These are phyloP conservation scores for Epithele typhae DNA, from an alignment of 768 basidiomycete genomes.

Conservation along the genomic window DNA sequence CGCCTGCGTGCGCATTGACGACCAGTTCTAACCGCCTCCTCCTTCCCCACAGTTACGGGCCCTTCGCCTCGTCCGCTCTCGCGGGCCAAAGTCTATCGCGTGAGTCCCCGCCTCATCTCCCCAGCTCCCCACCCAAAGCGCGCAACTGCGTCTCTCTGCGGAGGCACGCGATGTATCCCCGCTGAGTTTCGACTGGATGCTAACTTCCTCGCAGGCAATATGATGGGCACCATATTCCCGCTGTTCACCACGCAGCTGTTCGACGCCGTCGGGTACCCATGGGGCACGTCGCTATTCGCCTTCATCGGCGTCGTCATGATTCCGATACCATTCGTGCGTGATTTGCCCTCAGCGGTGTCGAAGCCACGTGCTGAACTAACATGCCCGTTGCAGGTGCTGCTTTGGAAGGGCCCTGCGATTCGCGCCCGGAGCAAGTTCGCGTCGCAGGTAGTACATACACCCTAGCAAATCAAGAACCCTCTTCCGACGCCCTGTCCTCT, in stretches of 20 bases:
- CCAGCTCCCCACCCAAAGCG: too few species aligned
- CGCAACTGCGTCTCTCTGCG: too few species aligned
- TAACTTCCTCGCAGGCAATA: conserved; percentile 31
- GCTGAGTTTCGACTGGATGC: too few species aligned
- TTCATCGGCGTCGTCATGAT: conserved; percentile 39
- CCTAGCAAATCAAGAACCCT: too few species aligned
- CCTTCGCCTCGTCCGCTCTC: conserved; percentile 50
- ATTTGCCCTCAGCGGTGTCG: not conserved
- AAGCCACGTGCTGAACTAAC: not conserved
- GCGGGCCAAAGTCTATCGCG: conserved; percentile 49
- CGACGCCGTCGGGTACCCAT: conserved; percentile 40
- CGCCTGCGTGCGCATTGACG: not conserved
- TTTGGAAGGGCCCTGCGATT: conserved; percentile 22
- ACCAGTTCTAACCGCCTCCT: not conserved
- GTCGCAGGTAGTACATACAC: conserved; percentile 13
- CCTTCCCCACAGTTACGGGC: conserved; percentile 29
- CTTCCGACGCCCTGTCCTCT: too few species aligned
- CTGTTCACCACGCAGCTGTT: conserved; percentile 48
- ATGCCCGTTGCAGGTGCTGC: conserved; percentile 15
- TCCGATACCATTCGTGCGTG: conserved; percentile 40
- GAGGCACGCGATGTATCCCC: too few species aligned
- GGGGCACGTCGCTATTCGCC: conserved; percentile 42
- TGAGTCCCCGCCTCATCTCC: conserved; percentile 25
- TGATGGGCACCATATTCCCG: conserved; percentile 41
- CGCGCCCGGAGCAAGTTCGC: conserved; percentile 25